phyloP scores from a whole-genome alignment of 2,329 filamentous ascomycete genomes.

The Cryphonectria radicalis region DNA sequence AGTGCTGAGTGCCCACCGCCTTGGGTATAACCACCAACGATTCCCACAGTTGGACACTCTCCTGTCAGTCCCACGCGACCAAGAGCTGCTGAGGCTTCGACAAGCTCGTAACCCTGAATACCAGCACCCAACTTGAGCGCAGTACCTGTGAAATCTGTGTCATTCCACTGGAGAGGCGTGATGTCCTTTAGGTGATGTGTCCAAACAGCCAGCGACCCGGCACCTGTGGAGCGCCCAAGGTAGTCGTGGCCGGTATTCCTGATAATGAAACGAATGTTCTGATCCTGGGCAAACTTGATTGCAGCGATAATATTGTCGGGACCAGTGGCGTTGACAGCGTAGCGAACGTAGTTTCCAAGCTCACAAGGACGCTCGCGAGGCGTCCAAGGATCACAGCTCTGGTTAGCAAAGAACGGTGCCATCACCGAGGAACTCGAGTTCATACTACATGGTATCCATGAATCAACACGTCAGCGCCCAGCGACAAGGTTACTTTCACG shows the following conservation, averaged over 20 bases:
- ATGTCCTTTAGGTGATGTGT: conserved; percentile 43
- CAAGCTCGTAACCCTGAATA: conserved; percentile 56
- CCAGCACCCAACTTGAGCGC: conserved; percentile 61
- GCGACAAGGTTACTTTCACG: neutral
- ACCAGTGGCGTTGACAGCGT: conserved; percentile 33
- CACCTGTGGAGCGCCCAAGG: conserved; percentile 25
- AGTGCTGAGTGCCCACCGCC: conserved; percentile 61
- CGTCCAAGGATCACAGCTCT: conserved; percentile 32
- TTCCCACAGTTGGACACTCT: conserved; percentile 49
- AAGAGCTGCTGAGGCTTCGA: conserved; percentile 50
- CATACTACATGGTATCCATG: conserved; percentile 27
- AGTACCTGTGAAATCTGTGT: conserved; percentile 45
- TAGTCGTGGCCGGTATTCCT: conserved; percentile 52
- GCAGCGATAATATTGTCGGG: conserved; percentile 30
- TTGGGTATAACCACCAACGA: conserved; percentile 51
- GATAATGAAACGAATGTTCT: conserved; percentile 49
- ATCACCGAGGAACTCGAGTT: conserved; percentile 36
- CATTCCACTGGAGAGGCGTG: conserved; percentile 14
- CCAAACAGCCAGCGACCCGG: conserved; percentile 54
- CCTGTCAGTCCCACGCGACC: conserved; percentile 41
- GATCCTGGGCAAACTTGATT: conserved; percentile 40
- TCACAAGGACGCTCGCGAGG: conserved; percentile 38
- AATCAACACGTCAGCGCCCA: neutral
- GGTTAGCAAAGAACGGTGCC: conserved; percentile 39
- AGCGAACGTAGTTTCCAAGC: conserved; percentile 40